phyloP scores from a whole-genome alignment of 345 rosid genomes.

The Hibiscus trionum region DNA sequence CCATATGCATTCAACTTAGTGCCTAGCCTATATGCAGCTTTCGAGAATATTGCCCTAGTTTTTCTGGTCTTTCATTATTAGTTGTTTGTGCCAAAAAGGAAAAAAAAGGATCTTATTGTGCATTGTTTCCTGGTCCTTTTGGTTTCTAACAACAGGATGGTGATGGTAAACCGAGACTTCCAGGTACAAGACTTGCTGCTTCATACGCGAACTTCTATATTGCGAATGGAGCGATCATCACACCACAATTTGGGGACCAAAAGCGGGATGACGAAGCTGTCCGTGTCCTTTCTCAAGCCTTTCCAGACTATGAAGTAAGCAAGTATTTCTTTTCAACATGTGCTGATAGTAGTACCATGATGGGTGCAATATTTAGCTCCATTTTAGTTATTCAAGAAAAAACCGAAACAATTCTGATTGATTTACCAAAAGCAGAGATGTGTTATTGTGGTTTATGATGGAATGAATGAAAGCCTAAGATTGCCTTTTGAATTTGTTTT shows the following conservation, averaged over 20 bases:
- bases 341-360: background rate
- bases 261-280: slow-evolving; percentile 77
- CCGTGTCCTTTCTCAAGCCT: slow-evolving; percentile 54
- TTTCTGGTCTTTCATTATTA: background rate
- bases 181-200: slow-evolving; percentile 50
- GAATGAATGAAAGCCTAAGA: background rate
- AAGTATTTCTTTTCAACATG: slow-evolving; percentile 1
- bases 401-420: too few species aligned
- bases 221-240: slow-evolving; percentile 8
- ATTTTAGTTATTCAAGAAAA: background rate
- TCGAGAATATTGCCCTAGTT: background rate
- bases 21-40: background rate
- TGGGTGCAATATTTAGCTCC: background rate
- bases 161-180: slow-evolving; percentile 7
- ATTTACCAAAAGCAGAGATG: background rate
- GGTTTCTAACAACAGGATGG: slow-evolving; percentile 3
- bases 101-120: background rate
- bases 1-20: background rate
- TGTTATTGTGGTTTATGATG: background rate
- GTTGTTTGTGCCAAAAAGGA: background rate
- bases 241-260: slow-evolving; percentile 75
- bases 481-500: background rate
- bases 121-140: background rate
- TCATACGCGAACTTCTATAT: slow-evolving; percentile 5
- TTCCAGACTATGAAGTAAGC: slow-evolving; percentile 58